Conservation (phyloP, 78 protist species). For the Dictyostelium capitatum region DNA sequence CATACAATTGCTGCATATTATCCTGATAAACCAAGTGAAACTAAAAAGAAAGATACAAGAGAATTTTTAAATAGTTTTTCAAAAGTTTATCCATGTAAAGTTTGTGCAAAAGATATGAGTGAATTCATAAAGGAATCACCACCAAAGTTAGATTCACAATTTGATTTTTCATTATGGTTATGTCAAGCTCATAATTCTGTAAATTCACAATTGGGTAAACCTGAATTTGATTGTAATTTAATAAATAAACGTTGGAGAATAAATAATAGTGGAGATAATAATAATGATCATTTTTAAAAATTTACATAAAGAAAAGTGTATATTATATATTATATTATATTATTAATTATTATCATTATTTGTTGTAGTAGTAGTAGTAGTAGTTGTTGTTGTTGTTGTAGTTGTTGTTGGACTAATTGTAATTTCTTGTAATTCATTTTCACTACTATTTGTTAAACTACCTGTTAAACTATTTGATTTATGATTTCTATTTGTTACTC, state of each 20-base stretch:
- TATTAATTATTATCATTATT: too few species aligned
- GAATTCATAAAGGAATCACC: conserved; percentile 49
- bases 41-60: conserved; percentile 30
- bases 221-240: conserved; percentile 63
- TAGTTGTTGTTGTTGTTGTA: too few species aligned
- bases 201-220: conserved; percentile 66
- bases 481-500: too few species aligned
- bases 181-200: conserved; percentile 81
- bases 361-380: too few species aligned
- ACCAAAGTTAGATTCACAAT: conserved; percentile 31
- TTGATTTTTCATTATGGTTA: conserved; percentile 71
- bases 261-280: neutral
- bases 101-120: conserved; percentile 78
- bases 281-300: too few species aligned
- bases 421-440: too few species aligned
- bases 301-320: too few species aligned
- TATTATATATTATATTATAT: too few species aligned
- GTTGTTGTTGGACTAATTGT: too few species aligned
- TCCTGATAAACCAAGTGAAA: conserved; percentile 53
- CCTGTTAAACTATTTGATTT: too few species aligned
- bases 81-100: conserved; percentile 83
- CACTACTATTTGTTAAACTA: too few species aligned
- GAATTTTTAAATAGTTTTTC: conserved; percentile 67
- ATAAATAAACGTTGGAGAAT: conserved; percentile 71
- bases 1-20: conserved; percentile 83